phyloP scores from a whole-genome alignment of 2,329 filamentous ascomycete species.

The Diaporthe sp. region DNA sequence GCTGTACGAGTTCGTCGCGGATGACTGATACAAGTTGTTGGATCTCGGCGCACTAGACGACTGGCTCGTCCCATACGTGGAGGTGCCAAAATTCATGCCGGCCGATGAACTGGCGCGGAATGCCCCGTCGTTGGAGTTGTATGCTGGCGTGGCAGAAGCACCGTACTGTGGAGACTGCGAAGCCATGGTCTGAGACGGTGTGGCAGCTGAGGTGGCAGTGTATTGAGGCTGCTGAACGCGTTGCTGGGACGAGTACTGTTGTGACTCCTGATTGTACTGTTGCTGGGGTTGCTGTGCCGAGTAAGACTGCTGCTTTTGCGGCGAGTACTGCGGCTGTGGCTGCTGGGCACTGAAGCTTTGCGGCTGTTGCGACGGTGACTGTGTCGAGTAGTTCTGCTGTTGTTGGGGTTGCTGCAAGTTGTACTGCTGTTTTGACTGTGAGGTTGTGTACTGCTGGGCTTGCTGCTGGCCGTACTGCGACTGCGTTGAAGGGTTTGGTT shows the following conservation, averaged over 20 bases:
- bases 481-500: constrained; percentile 27
- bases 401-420: constrained; percentile 37
- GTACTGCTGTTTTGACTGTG: constrained; percentile 40
- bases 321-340: constrained; percentile 36
- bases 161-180: constrained; percentile 48
- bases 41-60: constrained; percentile 33
- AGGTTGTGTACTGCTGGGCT: constrained; percentile 27
- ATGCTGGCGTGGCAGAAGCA: constrained; percentile 43
- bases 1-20: constrained; percentile 35
- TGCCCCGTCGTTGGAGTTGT: constrained; percentile 43
- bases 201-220: constrained; percentile 42
- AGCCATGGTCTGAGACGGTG: constrained; percentile 44
- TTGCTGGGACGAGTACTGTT: constrained; percentile 43
- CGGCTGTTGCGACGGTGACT: constrained; percentile 36
- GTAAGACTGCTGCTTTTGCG: constrained; percentile 40
- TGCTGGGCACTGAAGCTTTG: constrained; percentile 34
- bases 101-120: constrained; percentile 44
- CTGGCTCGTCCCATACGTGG: constrained; percentile 43
- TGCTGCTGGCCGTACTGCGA: constrained; percentile 38
- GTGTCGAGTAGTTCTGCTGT: constrained; percentile 37
- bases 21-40: constrained; percentile 33
- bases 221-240: constrained; percentile 47
- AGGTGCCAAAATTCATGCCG: constrained; percentile 39
- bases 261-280: constrained; percentile 36
- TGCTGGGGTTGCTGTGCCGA: constrained; percentile 36